Evolutionary conservation across 2,329 filamentous ascomycete species (phyloP).

Genomic region (Aspergillus pseudoviridinutans): DNA sequence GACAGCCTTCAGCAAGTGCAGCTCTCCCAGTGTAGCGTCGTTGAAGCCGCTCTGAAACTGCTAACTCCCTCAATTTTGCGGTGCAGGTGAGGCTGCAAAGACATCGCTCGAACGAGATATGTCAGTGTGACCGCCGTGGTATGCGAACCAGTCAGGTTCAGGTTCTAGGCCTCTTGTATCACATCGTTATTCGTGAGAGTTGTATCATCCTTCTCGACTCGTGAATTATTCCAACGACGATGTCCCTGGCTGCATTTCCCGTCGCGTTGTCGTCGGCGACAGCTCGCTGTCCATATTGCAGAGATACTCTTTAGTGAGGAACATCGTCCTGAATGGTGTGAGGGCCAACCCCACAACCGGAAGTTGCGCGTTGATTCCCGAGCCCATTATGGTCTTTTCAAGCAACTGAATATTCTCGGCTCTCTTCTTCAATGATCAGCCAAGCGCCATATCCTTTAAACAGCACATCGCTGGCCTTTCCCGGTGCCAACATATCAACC

Average conservation of each 20-base stretch:
- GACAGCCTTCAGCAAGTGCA: constrained; percentile 54
- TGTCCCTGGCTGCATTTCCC: constrained; percentile 24
- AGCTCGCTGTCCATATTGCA: constrained; percentile 6
- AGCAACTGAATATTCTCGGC: constrained; percentile 37
- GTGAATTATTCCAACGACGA: constrained; percentile 38
- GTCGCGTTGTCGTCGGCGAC: constrained; percentile 16
- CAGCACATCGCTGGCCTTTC: constrained; percentile 32
- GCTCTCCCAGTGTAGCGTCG: constrained; percentile 45
- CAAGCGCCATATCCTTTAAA: not conserved
- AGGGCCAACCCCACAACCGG: constrained; percentile 2
- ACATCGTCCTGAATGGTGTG: constrained; percentile 4
- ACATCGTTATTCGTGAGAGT: constrained; percentile 31
- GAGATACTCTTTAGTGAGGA: constrained; percentile 8
- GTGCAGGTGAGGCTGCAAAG: constrained; percentile 30
- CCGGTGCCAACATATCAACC: constrained; percentile 45
- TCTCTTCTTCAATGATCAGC: constrained; percentile 22
- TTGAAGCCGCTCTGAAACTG: constrained; percentile 28
- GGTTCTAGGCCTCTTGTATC: constrained; percentile 32
- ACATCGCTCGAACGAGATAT: constrained; percentile 40
- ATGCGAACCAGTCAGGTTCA: constrained; percentile 48
- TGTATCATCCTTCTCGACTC: constrained; percentile 26
- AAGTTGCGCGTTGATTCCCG: constrained; percentile 8
- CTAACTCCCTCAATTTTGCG: constrained; percentile 48
- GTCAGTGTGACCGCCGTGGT: constrained; percentile 49
- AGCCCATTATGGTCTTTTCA: constrained; percentile 16